A percentile compares a stretch with the other conserved stretches of the same genome.
These are phyloP conservation scores for Paraconiothyrium sp. DNA, from an alignment of 2,329 filamentous ascomycete genomes.

Conservation along the genomic window DNA sequence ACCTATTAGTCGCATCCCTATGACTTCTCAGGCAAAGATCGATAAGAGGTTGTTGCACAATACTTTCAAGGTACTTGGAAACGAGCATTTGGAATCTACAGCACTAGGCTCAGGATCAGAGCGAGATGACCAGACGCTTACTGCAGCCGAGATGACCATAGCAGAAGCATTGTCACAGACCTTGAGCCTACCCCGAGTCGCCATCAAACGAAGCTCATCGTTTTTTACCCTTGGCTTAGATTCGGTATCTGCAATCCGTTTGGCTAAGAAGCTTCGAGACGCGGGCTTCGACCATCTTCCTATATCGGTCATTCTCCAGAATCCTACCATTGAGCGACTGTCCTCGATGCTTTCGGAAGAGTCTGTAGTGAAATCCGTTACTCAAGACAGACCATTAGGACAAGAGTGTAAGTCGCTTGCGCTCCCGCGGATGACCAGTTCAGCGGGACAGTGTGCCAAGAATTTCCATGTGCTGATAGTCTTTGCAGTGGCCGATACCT, in stretches of 20 bases:
- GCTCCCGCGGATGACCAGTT: background rate
- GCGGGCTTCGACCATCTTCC: slow-evolving; percentile 61
- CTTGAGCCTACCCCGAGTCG: slow-evolving; percentile 55
- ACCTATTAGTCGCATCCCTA: slow-evolving; percentile 73
- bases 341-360: slow-evolving; percentile 37
- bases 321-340: slow-evolving; percentile 72
- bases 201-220: slow-evolving; percentile 72
- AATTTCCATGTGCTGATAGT: background rate
- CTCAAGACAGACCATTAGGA: background rate
- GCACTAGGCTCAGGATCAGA: slow-evolving; percentile 44
- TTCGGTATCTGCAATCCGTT: slow-evolving; percentile 80
- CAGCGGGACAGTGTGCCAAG: background rate
- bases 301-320: slow-evolving; percentile 75
- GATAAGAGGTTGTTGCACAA: slow-evolving; percentile 66
- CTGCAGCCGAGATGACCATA: slow-evolving; percentile 65
- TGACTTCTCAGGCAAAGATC: slow-evolving; percentile 78
- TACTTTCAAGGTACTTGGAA: slow-evolving; percentile 59
- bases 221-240: slow-evolving; percentile 84
- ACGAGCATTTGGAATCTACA: slow-evolving; percentile 56
- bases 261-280: slow-evolving; percentile 67
- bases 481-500: slow-evolving; percentile 20
- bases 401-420: slow-evolving; percentile 1
- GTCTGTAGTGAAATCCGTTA: background rate
- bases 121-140: slow-evolving; percentile 58
- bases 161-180: slow-evolving; percentile 63